Evolutionary conservation across 2,329 filamentous ascomycete species (phyloP), one percentile per base, ranked within the genome.

Genomic region (Phyllosticta citrichinensis): DNA sequence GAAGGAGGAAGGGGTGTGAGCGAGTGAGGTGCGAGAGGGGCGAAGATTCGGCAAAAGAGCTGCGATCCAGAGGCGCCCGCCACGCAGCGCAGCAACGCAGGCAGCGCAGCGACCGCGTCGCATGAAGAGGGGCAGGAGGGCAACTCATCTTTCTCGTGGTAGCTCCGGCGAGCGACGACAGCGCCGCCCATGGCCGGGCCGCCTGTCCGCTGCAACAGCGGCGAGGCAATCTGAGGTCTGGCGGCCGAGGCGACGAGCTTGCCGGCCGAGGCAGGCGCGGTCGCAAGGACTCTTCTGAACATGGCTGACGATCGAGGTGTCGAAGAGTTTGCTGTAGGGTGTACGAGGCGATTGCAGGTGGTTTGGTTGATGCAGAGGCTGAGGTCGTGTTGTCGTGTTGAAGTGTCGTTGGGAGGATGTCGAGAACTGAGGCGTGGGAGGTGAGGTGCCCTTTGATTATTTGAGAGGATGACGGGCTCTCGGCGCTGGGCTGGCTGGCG

Each of bases 141-240:
- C 52, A 54, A 80, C 80, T 76, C 77, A 82, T 82, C 84, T 80
- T 87, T 87, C 74, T 87, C 84, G 69, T 87, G 84, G 71, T 87
- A 87, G 65, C 75, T 75, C 67, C 83, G 74, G 73, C 77, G 70
- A 62, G 73, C 68, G 66, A 70, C 65, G 62, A 68, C 65, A 64
- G 71, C 65, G 65, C 71, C 68, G 66, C 27, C 27, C 27, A 75
- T 68, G 66, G 75, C 71, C 68, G 76, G 72, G 65, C 75, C 71
- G 67, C 75, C 69, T 71, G 73, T 70, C 66, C 74, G 72, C 27
- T 5, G 27, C 27, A 30, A 5, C 70, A 79, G 68, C 70, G 73
- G 74, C 64, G 76, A 75, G 64, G 74, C 71, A 69, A 81, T 75
- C 69, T 75, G 75, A 64, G 81, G 77, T 65, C 80, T 73, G 68